Conservation (phyloP, 139 green algal genomes). For the Haematococcus sp. region DNA sequence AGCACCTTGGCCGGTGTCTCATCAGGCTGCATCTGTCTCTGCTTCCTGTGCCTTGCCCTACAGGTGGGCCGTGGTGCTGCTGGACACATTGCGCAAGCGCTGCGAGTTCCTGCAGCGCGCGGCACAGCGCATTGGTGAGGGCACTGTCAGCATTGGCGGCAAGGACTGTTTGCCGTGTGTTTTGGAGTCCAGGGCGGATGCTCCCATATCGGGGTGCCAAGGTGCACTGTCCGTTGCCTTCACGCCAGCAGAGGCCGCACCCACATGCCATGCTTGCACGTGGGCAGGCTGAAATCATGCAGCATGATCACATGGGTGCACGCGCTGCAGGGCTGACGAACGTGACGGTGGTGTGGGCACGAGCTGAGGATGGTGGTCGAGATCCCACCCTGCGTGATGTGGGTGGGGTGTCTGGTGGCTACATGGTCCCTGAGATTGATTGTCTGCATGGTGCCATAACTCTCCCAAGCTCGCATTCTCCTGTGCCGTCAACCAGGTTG, state of each 20-base stretch:
- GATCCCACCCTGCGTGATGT: constrained; percentile 44
- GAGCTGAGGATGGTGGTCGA: constrained; percentile 73
- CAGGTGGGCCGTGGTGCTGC: constrained; percentile 57
- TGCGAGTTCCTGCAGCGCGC: constrained; percentile 57
- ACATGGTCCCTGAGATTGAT: too few species aligned
- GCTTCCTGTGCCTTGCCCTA: neutral
- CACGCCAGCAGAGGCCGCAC: too few species aligned
- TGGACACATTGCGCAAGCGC: constrained; percentile 83
- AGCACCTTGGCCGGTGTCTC: too few species aligned
- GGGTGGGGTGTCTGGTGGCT: too few species aligned
- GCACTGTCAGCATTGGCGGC: too few species aligned
- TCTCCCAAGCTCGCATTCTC: too few species aligned
- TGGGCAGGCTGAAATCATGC: neutral
- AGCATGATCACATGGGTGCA: neutral
- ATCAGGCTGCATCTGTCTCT: constrained; percentile 7
- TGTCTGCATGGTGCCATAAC: too few species aligned
- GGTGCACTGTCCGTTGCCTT: too few species aligned
- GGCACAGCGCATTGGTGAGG: constrained; percentile 31
- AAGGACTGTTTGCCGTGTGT: too few species aligned
- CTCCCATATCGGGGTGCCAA: too few species aligned
- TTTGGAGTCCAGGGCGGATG: too few species aligned
- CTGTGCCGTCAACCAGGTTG: too few species aligned
- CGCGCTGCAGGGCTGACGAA: constrained; percentile 53
- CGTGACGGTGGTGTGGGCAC: constrained; percentile 64
- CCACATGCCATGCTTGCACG: neutral